Percentiles rank a stretch among this genome's conserved stretches.
Evolutionary conservation across 208 protist species (phyloP).

Genomic region (Crithidia bombi): DNA sequence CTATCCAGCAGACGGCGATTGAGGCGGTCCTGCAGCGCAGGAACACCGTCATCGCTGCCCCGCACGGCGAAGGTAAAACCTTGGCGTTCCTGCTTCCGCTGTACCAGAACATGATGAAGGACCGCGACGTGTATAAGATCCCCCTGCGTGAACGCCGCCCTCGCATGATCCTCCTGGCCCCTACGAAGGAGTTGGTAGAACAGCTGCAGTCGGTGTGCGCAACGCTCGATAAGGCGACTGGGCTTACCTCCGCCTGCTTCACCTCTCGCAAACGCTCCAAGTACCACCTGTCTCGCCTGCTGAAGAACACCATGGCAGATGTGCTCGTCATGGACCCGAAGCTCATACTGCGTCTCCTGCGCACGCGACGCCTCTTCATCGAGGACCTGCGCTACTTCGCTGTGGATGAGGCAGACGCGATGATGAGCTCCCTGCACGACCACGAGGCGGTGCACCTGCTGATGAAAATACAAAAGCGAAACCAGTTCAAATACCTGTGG

Average conservation of each 20-base stretch:
- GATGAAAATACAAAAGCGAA: conserved; percentile 72
- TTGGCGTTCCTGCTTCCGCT: conserved; percentile 82
- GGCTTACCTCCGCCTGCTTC: conserved; percentile 63
- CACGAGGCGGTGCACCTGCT: conserved; percentile 81
- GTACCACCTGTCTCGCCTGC: conserved; percentile 60
- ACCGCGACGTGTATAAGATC: conserved; percentile 87
- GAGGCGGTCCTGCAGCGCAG: conserved; percentile 72
- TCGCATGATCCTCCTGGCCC: conserved; percentile 82
- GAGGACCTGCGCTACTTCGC: conserved; percentile 87
- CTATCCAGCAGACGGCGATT: conserved; percentile 83
- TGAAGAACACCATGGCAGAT: conserved; percentile 69
- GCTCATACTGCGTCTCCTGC: conserved; percentile 70
- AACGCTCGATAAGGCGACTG: conserved; percentile 57
- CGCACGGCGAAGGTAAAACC: conserved; percentile 89
- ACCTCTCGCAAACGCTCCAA: conserved; percentile 72
- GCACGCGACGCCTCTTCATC: conserved; percentile 75
- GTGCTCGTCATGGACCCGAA: conserved; percentile 86
- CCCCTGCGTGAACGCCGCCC: conserved; percentile 83
- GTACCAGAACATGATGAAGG: conserved; percentile 89
- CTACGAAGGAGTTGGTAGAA: conserved; percentile 70
- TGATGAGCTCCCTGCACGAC: conserved; percentile 81
- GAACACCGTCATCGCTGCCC: conserved; percentile 77
- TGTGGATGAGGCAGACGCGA: conserved; percentile 86
- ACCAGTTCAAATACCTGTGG: conserved; percentile 84
- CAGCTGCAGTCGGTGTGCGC: conserved; percentile 75